Base-by-base conservation (phyloP, 2,329 filamentous ascomycete species). In the Aspergillus uvarum region DNA sequence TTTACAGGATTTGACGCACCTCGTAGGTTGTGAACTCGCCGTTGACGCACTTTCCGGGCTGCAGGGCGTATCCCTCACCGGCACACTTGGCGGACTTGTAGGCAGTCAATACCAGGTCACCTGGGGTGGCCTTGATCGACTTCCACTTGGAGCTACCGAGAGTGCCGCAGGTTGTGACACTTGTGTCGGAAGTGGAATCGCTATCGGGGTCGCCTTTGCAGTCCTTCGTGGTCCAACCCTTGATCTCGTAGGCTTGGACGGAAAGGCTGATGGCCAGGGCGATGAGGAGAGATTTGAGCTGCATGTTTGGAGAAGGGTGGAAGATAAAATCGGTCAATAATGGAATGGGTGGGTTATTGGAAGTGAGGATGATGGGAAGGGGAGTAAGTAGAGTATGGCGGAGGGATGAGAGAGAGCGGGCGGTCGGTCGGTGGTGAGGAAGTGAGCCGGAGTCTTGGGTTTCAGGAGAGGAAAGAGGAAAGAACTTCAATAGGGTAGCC, bases 11-110 rank as follows among this genome's bases (percentile, higher is more conserved):
- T 11, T 7, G 32, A 24, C 32, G 2, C 32, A 38, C 53, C 53
- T 55, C 53, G 7, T 55, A 55, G 19, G 11, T 5, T 0, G n/a
- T 26, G 11, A 55, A 48, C 10, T 55, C 42, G 31, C 42, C 42
- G 53, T 55, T 55, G 26, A 55, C 19, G 26, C 53, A 55, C 22
- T 48, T 55, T 5, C 26, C 53, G 42, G 53, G 53, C 53, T 47
- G 53, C 53, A 55, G 53, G 53, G 53, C 53, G 47, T 26, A 55
- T 44, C 53, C 53, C 1, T 10, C 22, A 14, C 42, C 53, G 5
- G n/a, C 6, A 10, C 53, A 55, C 5, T 2, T 4, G 5, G 42
- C 1, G 8, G 29, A n/a, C 8, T 44, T 19, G 12, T 47, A 55
- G 7, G 53, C 53, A 11, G 53, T 48, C 5, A 55, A 47, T 0